Evolutionary conservation across 2,329 filamentous ascomycete species (phyloP).

Genomic region (Aspergillus sp.): DNA sequence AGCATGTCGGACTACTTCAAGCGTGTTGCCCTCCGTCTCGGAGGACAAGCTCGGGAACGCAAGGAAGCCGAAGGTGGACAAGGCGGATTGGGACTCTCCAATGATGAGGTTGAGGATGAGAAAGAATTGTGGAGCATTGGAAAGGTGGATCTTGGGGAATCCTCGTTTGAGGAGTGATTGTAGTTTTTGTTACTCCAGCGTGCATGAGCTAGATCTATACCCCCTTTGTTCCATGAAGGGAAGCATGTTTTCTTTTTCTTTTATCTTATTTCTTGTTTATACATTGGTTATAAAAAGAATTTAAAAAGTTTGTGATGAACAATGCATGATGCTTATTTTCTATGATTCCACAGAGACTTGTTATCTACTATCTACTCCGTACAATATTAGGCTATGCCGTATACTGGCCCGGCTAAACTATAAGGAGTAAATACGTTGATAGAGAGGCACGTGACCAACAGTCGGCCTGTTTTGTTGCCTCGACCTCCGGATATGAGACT

Average conservation of each 20-base stretch:
- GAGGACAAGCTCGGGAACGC: constrained; percentile 82
- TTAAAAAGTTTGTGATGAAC: neutral
- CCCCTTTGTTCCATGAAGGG: constrained; percentile 15
- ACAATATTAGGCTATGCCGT: no score
- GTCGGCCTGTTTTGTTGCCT: no score
- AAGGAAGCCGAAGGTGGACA: constrained; percentile 87
- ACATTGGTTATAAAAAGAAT: neutral
- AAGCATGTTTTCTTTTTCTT: constrained; percentile 2
- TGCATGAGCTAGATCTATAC: constrained; percentile 26
- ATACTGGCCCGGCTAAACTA: no score
- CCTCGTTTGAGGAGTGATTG: constrained; percentile 36
- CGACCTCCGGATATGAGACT: no score
- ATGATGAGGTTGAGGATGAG: constrained; percentile 92
- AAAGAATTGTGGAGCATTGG: constrained; percentile 95
- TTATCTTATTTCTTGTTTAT: neutral
- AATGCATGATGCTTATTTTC: neutral
- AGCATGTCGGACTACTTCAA: constrained; percentile 98
- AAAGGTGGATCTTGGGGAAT: constrained; percentile 76
- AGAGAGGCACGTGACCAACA: no score
- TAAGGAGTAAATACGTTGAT: no score
- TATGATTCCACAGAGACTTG: no score
- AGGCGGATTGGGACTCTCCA: constrained; percentile 79
- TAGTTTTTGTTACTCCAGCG: constrained; percentile 13
- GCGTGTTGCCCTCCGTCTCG: constrained; percentile 79
- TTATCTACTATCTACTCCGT: no score